Conservation (phyloP, 208 protist species). For the Histomonas meleagridis region DNA sequence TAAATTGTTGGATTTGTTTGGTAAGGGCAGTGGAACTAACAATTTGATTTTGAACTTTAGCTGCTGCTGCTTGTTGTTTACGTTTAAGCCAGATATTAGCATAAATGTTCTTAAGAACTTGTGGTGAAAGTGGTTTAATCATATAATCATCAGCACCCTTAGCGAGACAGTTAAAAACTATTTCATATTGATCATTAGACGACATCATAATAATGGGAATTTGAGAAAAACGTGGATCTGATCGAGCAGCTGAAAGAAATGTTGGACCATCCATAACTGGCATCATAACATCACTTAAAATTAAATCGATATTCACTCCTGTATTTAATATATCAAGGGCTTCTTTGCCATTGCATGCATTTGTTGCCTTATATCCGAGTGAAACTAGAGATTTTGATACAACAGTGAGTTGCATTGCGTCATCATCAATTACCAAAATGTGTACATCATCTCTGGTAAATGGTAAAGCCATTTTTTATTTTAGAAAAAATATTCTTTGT, state of each 20-base stretch:
- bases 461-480: neutral
- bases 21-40: neutral
- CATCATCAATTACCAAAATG: neutral
- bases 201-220: slow-evolving; percentile 33
- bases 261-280: neutral
- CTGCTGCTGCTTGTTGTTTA: neutral
- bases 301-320: neutral
- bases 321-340: neutral
- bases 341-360: neutral
- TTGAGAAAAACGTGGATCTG: neutral
- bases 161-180: slow-evolving; percentile 6
- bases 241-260: neutral
- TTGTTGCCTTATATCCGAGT: neutral
- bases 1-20: neutral
- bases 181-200: slow-evolving; percentile 24
- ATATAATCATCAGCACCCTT: slow-evolving; percentile 26
- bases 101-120: slow-evolving; percentile 8
- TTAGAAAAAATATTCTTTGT: neutral
- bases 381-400: neutral
- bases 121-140: neutral
- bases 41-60: neutral
- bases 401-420: neutral
- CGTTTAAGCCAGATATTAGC: neutral
- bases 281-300: slow-evolving; percentile 8
- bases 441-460: neutral